Percentiles rank a stretch among this genome's conserved stretches.
Conservation (phyloP, 2,329 filamentous ascomycete species). For the Paradendryphiella salina region DNA sequence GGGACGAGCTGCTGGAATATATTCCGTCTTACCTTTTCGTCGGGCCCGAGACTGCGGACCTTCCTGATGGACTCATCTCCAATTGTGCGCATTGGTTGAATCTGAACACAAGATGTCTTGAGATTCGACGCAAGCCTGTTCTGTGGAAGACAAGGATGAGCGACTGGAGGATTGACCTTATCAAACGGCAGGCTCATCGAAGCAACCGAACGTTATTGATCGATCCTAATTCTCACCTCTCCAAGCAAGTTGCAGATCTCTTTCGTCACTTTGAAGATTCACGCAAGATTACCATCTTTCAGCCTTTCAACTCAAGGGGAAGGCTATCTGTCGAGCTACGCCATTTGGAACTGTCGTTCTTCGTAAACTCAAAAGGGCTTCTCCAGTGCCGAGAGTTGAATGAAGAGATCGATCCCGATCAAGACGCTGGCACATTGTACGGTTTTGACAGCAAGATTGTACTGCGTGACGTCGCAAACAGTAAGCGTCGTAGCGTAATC, state of each 20-base stretch:
- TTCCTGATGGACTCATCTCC: slow-evolving; percentile 56
- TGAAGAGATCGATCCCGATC: slow-evolving; percentile 54
- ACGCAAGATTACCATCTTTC: slow-evolving; percentile 51
- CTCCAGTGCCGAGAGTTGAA: slow-evolving; percentile 56
- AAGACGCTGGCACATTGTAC: slow-evolving; percentile 62
- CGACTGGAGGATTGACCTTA: slow-evolving; percentile 49
- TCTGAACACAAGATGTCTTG: slow-evolving; percentile 48
- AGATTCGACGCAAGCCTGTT: slow-evolving; percentile 54
- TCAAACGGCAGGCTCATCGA: slow-evolving; percentile 33
- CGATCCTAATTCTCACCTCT: slow-evolving; percentile 53
- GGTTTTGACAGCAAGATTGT: slow-evolving; percentile 62
- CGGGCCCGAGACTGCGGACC: slow-evolving; percentile 45
- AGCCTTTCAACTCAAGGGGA: slow-evolving; percentile 39
- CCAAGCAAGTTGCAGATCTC: slow-evolving; percentile 46
- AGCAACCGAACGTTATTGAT: slow-evolving; percentile 46
- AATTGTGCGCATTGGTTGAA: slow-evolving; percentile 64
- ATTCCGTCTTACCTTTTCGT: slow-evolving; percentile 39
- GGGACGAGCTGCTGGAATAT: slow-evolving; percentile 35
- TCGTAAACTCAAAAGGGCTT: slow-evolving; percentile 49
- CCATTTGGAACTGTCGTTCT: slow-evolving; percentile 57
- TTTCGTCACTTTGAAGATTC: slow-evolving; percentile 56
- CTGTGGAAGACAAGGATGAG: slow-evolving; percentile 45
- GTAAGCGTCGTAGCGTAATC: slow-evolving; percentile 54
- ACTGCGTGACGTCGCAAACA: slow-evolving; percentile 50
- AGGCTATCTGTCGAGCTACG: slow-evolving; percentile 54